Conservation (phyloP, 441 rosid species). For the Jatropha podagrica region DNA sequence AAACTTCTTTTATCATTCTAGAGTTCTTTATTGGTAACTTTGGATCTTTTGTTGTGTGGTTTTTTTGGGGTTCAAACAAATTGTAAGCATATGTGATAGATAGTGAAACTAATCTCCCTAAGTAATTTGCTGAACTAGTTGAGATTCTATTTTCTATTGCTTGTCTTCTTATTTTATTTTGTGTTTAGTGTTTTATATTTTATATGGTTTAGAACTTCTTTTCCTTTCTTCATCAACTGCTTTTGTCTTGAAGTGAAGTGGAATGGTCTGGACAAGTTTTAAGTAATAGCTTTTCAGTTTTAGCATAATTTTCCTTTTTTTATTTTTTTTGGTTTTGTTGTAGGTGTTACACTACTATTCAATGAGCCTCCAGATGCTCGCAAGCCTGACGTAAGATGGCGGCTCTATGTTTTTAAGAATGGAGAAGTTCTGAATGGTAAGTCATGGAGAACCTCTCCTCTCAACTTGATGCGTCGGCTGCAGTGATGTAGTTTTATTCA, state of each 20-base stretch:
- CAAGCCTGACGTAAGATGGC: constrained; percentile 84
- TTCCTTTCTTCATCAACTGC: neutral
- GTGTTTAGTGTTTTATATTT: neutral
- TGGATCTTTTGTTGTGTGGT: neutral
- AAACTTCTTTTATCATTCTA: neutral
- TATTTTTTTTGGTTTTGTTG: constrained; percentile 1
- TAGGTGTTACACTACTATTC: constrained; percentile 85
- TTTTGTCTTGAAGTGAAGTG: constrained; percentile 5
- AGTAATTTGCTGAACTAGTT: neutral
- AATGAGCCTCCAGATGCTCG: constrained; percentile 93
- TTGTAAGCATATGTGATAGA: neutral
- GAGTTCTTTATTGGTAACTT: neutral
- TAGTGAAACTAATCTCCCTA: neutral
- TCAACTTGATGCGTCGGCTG: neutral
- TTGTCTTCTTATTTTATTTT: constrained; percentile 1
- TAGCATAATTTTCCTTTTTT: neutral
- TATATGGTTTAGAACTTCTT: neutral
- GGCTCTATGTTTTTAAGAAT: constrained; percentile 89
- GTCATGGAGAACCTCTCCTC: constrained; percentile 17
- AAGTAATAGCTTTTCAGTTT: neutral
- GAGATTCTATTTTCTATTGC: neutral
- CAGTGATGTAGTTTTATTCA: neutral
- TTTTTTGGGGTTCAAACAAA: neutral
- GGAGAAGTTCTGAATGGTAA: constrained; percentile 84
- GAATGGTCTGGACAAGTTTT: neutral